A percentile compares a stretch with the other conserved stretches of the same genome.
These are phyloP conservation scores for Alnus glutinosa DNA, from an alignment of 306 rosid genomes.

Conservation along the genomic window DNA sequence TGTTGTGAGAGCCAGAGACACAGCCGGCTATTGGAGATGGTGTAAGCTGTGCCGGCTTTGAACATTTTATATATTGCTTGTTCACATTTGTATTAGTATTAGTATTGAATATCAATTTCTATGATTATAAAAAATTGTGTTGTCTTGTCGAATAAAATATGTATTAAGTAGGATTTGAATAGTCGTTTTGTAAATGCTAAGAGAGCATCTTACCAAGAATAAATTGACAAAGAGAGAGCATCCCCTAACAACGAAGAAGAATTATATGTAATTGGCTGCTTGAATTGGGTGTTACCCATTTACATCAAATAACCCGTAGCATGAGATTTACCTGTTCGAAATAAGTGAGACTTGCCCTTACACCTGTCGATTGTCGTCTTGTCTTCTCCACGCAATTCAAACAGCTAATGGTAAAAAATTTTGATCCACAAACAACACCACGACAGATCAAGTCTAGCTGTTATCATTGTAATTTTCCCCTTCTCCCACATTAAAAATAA, in stretches of 20 bases:
- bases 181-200: constrained; percentile 18
- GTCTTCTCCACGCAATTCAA: too few relatives aligned
- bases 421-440: too few relatives aligned
- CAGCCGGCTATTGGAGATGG: constrained; percentile 31
- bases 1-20: constrained; percentile 10
- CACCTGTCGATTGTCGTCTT: too few relatives aligned
- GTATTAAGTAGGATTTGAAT: neutral
- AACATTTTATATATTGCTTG: constrained; percentile 23
- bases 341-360: too few relatives aligned
- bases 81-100: neutral
- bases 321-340: too few relatives aligned
- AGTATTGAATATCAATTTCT: neutral
- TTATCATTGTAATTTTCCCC: too few relatives aligned
- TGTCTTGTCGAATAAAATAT: neutral
- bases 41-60: constrained; percentile 53
- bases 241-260: neutral
- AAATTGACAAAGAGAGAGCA: neutral
- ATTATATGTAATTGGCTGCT: too few relatives aligned
- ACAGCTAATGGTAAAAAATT: too few relatives aligned
- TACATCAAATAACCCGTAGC: too few relatives aligned
- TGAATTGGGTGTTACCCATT: too few relatives aligned
- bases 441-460: too few relatives aligned
- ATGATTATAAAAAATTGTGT: neutral
- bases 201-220: neutral
- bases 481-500: too few relatives aligned